Conservation (phyloP, 2,329 filamentous ascomycete genomes). For the Pseudogymnoascus sp. region DNA sequence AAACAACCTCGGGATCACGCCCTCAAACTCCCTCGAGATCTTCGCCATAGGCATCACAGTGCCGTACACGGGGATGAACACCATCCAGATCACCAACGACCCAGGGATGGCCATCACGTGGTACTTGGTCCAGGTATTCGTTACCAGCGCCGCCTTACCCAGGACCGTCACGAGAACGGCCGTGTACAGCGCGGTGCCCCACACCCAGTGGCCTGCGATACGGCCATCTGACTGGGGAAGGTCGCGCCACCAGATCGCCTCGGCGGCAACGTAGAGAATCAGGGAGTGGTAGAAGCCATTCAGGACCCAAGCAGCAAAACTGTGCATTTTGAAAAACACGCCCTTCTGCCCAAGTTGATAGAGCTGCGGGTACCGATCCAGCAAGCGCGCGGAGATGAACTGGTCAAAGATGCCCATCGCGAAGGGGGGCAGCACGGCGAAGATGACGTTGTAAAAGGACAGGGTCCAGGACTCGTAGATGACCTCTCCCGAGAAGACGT, state of each 20-base stretch:
- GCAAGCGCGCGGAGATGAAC: constrained; percentile 85
- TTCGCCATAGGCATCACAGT: constrained; percentile 73
- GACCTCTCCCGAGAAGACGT: constrained; percentile 92
- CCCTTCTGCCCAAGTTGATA: constrained; percentile 91
- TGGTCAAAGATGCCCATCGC: constrained; percentile 96
- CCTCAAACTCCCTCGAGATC: constrained; percentile 77
- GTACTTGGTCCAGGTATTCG: constrained; percentile 98
- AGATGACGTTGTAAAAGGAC: constrained; percentile 99
- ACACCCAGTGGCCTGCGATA: constrained; percentile 90
- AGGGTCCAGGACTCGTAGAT: constrained; percentile 99
- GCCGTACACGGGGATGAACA: constrained; percentile 81
- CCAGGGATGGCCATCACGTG: constrained; percentile 92
- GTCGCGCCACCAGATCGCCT: constrained; percentile 76
- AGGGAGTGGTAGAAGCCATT: constrained; percentile 96
- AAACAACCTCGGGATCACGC: constrained; percentile 74
- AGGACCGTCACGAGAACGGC: constrained; percentile 89
- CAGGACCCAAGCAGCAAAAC: constrained; percentile 84
- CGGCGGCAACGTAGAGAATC: constrained; percentile 77
- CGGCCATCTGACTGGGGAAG: constrained; percentile 70
- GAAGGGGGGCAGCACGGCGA: constrained; percentile 86
- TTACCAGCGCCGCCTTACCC: constrained; percentile 88
- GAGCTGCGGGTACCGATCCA: constrained; percentile 93
- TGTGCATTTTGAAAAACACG: constrained; percentile 84
- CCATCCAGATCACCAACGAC: constrained; percentile 83
- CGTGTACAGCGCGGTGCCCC: constrained; percentile 92